Conservation (phyloP, 257 asterid genomes). For the Primulina tabacum region DNA sequence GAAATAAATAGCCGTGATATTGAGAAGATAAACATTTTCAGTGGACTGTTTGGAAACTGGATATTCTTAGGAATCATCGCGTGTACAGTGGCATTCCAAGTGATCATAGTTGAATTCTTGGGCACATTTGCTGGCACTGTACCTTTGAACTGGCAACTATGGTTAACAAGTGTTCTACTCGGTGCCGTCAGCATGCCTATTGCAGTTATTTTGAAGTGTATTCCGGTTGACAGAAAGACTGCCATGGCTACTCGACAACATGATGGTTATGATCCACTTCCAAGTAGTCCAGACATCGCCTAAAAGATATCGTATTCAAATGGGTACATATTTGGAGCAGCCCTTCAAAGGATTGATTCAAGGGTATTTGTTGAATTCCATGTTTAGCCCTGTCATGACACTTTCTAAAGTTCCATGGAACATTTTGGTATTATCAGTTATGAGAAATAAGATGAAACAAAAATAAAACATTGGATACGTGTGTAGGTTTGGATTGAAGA, state of each 20-base stretch:
- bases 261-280: slow-evolving; percentile 62
- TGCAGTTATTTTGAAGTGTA: slow-evolving; percentile 74
- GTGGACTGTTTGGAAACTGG: slow-evolving; percentile 66
- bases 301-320: slow-evolving; percentile 7
- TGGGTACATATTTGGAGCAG: background rate
- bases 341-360: background rate
- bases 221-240: slow-evolving; percentile 47
- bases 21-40: slow-evolving; percentile 80
- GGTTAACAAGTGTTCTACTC: slow-evolving; percentile 60
- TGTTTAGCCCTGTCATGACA: background rate
- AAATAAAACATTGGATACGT: background rate
- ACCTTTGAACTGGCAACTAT: slow-evolving; percentile 75
- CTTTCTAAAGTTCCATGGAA: background rate
- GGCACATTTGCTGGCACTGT: slow-evolving; percentile 94
- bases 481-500: background rate
- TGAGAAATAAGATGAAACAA: background rate
- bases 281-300: slow-evolving; percentile 50
- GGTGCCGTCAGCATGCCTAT: slow-evolving; percentile 69
- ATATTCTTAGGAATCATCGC: slow-evolving; percentile 60
- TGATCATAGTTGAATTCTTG: slow-evolving; percentile 78
- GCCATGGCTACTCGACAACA: slow-evolving; percentile 41
- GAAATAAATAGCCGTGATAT: slow-evolving; percentile 96
- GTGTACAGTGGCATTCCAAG: slow-evolving; percentile 74
- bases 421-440: background rate
- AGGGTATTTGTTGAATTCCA: background rate